Evolutionary conservation across 371 early-diverging fungal species (phyloP).

Genomic region (Capniomyces stellatus): DNA sequence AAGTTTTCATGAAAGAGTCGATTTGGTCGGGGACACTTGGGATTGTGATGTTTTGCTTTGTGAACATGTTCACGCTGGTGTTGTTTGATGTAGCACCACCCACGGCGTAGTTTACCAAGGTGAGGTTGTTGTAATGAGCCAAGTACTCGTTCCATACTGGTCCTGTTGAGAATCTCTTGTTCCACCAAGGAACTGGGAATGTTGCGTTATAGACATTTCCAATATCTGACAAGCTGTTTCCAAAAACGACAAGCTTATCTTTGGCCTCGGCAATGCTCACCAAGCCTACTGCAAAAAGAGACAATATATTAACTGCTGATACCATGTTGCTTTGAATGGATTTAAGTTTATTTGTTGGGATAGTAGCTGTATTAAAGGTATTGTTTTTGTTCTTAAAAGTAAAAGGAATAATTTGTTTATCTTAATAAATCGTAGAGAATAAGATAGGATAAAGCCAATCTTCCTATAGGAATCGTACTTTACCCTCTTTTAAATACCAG

Average conservation of each 20-base stretch:
- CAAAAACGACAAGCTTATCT: constrained; percentile 18
- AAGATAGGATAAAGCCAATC: no score
- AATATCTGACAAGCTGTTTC: constrained; percentile 19
- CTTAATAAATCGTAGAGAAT: no score
- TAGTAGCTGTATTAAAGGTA: no score
- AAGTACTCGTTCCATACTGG: constrained; percentile 36
- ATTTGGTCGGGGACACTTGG: constrained; percentile 8
- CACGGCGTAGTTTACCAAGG: constrained; percentile 27
- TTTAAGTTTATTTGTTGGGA: no score
- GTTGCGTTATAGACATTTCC: constrained; percentile 10
- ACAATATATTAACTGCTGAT: no score
- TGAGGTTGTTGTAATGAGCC: constrained; percentile 14
- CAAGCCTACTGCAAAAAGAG: no score
- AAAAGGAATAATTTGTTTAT: no score
- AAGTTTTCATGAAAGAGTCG: neutral
- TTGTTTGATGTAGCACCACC: constrained; percentile 37
- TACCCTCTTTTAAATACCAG: no score
- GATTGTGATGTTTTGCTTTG: constrained; percentile 1
- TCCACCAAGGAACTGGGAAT: constrained; percentile 7
- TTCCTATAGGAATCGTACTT: no score
- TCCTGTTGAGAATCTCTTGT: constrained; percentile 33
- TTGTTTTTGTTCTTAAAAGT: no score
- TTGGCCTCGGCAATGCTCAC: no score
- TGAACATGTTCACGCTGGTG: neutral
- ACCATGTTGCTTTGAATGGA: no score